Evolutionary conservation across 768 basidiomycete genomes (phyloP).

Genomic region (Psilocybe sp.): DNA sequence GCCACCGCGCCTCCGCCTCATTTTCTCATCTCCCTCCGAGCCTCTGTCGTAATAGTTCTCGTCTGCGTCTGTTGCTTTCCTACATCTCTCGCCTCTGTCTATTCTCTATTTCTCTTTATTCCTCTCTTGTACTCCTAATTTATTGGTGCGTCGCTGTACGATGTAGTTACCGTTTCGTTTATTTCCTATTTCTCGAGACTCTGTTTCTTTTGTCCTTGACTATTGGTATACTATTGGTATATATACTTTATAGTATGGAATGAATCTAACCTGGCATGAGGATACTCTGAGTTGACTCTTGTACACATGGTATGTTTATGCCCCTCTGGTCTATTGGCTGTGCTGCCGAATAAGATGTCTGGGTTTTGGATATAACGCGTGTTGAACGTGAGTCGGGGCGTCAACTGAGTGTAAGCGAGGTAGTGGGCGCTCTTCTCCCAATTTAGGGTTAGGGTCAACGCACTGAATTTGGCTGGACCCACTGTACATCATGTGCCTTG

Average conservation of each 20-base stretch:
- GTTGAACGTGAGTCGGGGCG: conserved; percentile 1
- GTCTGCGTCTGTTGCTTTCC: conserved; percentile 2
- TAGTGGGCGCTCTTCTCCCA: conserved; percentile 22
- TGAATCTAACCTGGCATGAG: no score
- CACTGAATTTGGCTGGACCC: background rate
- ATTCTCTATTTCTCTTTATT: conserved; percentile 19
- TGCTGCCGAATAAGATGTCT: no score
- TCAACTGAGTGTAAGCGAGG: no score
- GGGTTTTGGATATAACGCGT: no score
- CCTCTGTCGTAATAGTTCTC: conserved; percentile 15
- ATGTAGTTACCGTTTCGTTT: conserved; percentile 21
- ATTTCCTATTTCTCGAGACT: conserved; percentile 12
- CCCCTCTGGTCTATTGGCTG: no score
- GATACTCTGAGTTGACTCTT: no score
- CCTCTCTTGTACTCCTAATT: conserved; percentile 37
- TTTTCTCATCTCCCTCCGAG: conserved; percentile 4
- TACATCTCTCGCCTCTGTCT: conserved; percentile 14
- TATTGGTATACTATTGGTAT: no score
- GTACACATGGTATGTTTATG: no score
- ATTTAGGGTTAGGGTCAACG: conserved; percentile 34
- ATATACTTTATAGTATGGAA: no score
- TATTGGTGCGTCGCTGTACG: conserved; percentile 33
- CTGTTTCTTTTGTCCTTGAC: conserved; percentile 2
- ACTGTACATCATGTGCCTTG: conserved; percentile 1
- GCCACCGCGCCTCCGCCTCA: no score